Evolutionary conservation across 2,329 filamentous ascomycete species (phyloP).

Genomic region (Hirsutella rhossiliensis): DNA sequence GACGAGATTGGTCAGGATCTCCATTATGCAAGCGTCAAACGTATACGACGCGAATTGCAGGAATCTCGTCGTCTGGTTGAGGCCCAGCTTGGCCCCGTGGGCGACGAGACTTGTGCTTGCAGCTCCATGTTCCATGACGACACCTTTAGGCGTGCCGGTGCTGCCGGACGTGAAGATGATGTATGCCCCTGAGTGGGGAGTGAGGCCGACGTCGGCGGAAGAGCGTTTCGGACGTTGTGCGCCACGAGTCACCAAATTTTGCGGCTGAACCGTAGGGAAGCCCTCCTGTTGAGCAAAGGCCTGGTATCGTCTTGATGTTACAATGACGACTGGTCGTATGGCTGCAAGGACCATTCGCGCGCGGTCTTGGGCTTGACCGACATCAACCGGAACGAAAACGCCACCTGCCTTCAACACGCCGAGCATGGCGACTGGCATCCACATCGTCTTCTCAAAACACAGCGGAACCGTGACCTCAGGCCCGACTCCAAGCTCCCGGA

Average conservation of each 20-base stretch:
- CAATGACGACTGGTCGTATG: no score
- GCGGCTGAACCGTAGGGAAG: no score
- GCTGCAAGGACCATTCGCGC: not conserved
- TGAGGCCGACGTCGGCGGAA: no score
- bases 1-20: conserved; percentile 29
- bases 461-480: conserved; percentile 6
- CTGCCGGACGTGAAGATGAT: conserved; percentile 7
- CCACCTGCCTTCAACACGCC: not conserved
- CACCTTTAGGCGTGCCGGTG: conserved; percentile 9
- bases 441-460: conserved; percentile 11
- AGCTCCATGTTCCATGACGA: conserved; percentile 7
- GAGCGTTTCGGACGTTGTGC: no score
- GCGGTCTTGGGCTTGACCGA: not conserved
- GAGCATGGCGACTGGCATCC: conserved; percentile 11
- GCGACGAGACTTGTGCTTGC: conserved; percentile 4
- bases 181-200: not conserved
- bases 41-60: conserved; percentile 34
- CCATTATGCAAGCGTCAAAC: conserved; percentile 35
- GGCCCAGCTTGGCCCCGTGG: conserved; percentile 3
- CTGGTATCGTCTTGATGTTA: no score
- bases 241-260: no score
- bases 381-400: not conserved
- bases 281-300: no score
- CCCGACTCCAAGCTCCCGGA: not conserved
- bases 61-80: conserved; percentile 13